A percentile compares a stretch with the other conserved stretches of the same genome.
phyloP scores from a whole-genome alignment of 2,329 filamentous ascomycete species.

The Trichoderma oligosporum region DNA sequence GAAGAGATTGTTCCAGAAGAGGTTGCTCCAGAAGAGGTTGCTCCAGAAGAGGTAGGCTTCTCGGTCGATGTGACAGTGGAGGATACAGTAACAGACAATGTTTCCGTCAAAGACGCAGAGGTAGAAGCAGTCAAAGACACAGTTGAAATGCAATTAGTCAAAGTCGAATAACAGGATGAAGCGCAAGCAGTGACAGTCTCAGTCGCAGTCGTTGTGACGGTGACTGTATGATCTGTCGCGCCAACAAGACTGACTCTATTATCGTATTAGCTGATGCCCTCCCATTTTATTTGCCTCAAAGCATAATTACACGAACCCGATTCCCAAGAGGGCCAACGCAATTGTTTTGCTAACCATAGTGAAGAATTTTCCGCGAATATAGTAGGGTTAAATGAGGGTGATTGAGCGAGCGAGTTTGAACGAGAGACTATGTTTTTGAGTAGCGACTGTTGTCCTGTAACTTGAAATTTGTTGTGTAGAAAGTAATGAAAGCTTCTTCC shows the following conservation, averaged over 20 bases:
- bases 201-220: slow-evolving; percentile 33
- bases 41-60: background rate
- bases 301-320: slow-evolving; percentile 26
- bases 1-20: no score
- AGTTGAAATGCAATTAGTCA: slow-evolving; percentile 11
- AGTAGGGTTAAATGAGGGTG: background rate
- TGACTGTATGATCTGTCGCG: slow-evolving; percentile 30
- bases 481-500: background rate
- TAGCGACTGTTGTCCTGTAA: background rate
- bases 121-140: background rate
- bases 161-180: slow-evolving; percentile 24
- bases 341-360: slow-evolving; percentile 25
- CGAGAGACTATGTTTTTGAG: background rate
- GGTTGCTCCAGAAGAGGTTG: no score
- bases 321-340: slow-evolving; percentile 28
- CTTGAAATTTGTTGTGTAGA: background rate
- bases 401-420: slow-evolving; percentile 3
- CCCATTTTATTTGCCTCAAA: background rate
- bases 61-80: background rate
- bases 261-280: background rate
- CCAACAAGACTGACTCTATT: slow-evolving; percentile 26
- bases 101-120: background rate
- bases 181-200: slow-evolving; percentile 33
- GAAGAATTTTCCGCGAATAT: background rate
- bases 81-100: background rate